Conservation (phyloP, 129 eudicot genomes). For the Ambrosia artemisiifolia region DNA sequence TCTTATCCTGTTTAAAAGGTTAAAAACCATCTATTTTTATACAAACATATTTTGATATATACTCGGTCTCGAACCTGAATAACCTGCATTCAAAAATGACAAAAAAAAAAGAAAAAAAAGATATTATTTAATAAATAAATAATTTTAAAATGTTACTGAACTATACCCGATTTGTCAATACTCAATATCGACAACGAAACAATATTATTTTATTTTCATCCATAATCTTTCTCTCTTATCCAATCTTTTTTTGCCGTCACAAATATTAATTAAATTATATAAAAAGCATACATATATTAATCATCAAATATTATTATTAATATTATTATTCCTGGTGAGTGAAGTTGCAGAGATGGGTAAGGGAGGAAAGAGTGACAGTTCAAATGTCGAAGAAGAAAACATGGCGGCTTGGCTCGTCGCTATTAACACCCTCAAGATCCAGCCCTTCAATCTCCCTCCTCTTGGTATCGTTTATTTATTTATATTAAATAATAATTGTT, state of each 20-base stretch:
- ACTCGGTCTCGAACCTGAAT: no score
- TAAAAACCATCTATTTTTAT: no score
- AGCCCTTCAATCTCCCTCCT: conserved; percentile 80
- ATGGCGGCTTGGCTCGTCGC: conserved; percentile 97
- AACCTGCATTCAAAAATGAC: no score
- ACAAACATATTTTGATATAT: no score
- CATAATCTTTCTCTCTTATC: conserved; percentile 9
- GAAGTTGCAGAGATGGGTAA: conserved; percentile 39
- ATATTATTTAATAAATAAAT: no score
- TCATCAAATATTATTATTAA: no score
- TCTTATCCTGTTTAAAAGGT: no score
- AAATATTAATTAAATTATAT: not conserved
- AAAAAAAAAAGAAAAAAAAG: no score
- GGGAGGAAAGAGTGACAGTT: conserved; percentile 35
- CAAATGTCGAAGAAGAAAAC: conserved; percentile 47
- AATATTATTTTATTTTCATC: not conserved
- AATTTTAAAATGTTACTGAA: no score
- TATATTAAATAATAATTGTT: not conserved
- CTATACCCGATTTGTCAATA: no score
- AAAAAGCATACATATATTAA: not conserved
- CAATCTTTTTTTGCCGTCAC: conserved; percentile 12
- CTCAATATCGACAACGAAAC: no score
- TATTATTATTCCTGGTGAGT: not conserved
- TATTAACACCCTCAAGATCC: conserved; percentile 72
- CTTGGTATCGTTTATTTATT: conserved; percentile 42